Conservation (phyloP, 352 stramenopile species). For the Ophiocytium majus region DNA sequence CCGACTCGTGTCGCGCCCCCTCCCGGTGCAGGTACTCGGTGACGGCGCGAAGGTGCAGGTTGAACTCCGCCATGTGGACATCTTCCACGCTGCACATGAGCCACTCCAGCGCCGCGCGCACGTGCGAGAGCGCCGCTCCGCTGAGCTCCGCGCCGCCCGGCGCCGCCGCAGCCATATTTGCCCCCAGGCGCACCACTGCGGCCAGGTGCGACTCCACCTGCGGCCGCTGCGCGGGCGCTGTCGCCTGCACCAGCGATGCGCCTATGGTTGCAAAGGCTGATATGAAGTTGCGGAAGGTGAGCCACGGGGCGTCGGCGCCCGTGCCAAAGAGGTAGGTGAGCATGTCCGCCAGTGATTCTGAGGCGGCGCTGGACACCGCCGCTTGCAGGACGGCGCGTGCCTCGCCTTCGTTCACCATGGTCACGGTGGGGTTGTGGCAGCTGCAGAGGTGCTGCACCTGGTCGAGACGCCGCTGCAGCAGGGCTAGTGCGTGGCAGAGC, state of each 20-base stretch:
- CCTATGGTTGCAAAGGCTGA: no score
- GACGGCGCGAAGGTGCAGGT: neutral
- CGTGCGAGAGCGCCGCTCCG: neutral
- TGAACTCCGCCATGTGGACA: neutral
- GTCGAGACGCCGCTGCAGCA: neutral
- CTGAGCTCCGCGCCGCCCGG: neutral
- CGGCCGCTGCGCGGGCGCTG: no score
- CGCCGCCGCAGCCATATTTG: neutral
- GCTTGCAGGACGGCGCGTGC: no score
- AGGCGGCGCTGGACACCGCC: no score
- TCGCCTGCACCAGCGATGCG: no score
- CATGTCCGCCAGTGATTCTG: no score
- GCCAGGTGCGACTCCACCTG: no score
- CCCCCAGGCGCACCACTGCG: neutral
- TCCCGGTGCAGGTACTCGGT: neutral
- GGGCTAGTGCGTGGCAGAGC: neutral
- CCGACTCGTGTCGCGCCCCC: neutral
- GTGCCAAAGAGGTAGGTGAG: no score
- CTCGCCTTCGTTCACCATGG: no score
- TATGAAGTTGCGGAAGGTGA: no score
- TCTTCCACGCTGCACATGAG: neutral
- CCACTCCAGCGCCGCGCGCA: conserved; percentile 5
- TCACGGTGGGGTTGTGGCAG: neutral
- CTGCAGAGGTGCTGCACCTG: neutral
- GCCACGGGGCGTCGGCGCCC: no score